These are phyloP conservation scores for Populus pruinosa DNA, from an alignment of 345 rosid species.

Conservation along the genomic window DNA sequence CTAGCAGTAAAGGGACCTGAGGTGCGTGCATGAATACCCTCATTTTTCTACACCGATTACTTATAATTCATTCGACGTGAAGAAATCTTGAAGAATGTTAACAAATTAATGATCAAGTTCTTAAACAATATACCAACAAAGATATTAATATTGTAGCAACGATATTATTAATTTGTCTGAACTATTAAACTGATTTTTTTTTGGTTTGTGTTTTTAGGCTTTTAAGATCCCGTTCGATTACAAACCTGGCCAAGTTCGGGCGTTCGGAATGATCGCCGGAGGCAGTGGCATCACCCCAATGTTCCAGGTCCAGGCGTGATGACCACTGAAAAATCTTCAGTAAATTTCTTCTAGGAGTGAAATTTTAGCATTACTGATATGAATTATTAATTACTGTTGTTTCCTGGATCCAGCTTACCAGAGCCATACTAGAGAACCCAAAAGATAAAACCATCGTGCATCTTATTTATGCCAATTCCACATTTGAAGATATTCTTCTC, in stretches of 20 bases:
- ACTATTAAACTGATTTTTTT: not conserved
- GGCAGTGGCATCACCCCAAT: conserved; percentile 24
- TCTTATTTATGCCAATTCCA: conserved; percentile 18
- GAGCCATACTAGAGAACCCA: conserved; percentile 23
- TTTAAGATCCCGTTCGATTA: conserved; percentile 11
- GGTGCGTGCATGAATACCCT: not conserved
- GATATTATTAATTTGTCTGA: not conserved
- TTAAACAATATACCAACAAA: too few species aligned
- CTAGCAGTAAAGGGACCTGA: conserved; percentile 16
- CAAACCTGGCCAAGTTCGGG: conserved; percentile 9
- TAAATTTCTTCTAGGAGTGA: not conserved
- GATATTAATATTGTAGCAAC: too few species aligned
- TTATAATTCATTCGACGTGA: too few species aligned
- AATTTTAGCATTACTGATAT: not conserved
- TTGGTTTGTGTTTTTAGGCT: not conserved
- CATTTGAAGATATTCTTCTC: conserved; percentile 19
- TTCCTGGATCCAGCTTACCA: conserved; percentile 1
- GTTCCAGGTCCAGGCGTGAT: conserved; percentile 12
- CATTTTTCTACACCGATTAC: too few species aligned
- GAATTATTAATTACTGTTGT: too few species aligned
- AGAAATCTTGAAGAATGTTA: too few species aligned
- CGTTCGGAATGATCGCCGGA: conserved; percentile 25
- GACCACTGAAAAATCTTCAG: not conserved
- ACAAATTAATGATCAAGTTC: too few species aligned
- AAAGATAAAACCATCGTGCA: conserved; percentile 12